Evolutionary conservation across 352 stramenopile genomes (phyloP), one percentile per base, ranked within the genome.

Genomic region (Phytopythium cucurbitacearum): DNA sequence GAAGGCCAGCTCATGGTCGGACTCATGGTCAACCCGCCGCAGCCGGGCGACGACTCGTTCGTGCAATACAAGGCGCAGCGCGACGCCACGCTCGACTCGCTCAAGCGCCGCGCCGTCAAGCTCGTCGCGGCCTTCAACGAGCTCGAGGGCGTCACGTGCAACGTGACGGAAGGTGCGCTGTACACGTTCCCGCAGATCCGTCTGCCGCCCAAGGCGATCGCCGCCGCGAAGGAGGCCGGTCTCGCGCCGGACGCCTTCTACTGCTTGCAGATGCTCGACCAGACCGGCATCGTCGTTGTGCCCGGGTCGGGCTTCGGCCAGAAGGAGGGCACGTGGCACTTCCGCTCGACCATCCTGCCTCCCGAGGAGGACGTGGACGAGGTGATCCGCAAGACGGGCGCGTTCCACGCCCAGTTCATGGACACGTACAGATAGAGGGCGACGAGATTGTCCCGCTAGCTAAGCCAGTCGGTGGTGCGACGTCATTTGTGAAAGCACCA

Each of bases 301-400:
- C 97, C 97, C 21, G 97, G 96, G 49, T 98, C 88, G 60, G 97
- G 97, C 21, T 99, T 99, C 75, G 95, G 89, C 28, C 97, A 99
- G 76, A 73, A 94, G 59, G 79, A 91, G 37, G 96, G 95, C 48
- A 97, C 97, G 57, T 98, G 87, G 80, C 97, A 99, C 77, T 99
- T 99, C 71, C 91, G 97, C 48, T 99, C 97, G 11, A 99, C 97
- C 40, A 99, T 99, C 59, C 71, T 99, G 58, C 97, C 97, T n/a
- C 84, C 94, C 1, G 96, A 99, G 65, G 93, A 98, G 11, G 85
- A 95, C 47, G 95, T 99, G 51, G 87, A 97, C 45, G 71, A 92
- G 58, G 95, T 99, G 59, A 96, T 99, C 42, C 80, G 97, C 62
- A 89, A 89, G 48, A 98, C 98, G 34, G 73, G 79, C 60, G 85